Evolutionary conservation across 164 flowering plant genomes (phyloP).

Genomic region (Kalanchoe fedtschenkoi): DNA sequence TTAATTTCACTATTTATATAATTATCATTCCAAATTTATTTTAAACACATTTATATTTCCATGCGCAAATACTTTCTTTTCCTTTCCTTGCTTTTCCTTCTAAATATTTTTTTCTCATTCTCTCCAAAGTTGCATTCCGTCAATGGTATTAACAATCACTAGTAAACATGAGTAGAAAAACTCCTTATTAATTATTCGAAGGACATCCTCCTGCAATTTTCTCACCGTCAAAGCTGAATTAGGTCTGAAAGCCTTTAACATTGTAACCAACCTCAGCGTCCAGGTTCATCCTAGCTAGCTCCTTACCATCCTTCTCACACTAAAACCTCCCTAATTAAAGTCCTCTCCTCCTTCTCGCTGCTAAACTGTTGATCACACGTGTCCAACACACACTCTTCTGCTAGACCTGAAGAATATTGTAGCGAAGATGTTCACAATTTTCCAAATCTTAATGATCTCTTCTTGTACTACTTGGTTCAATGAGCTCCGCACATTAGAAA

Average conservation of each 20-base stretch:
- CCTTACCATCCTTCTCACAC: conserved; percentile 92
- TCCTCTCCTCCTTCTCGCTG: conserved; percentile 70
- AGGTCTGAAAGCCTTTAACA: conserved; percentile 65
- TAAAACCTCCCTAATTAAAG: conserved; percentile 85
- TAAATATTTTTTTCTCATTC: too few species aligned
- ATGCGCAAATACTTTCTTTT: too few species aligned
- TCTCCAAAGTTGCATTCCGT: too few species aligned
- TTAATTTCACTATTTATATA: too few species aligned
- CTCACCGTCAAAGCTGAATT: conserved; percentile 79
- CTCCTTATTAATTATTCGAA: conserved; percentile 76
- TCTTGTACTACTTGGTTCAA: background rate
- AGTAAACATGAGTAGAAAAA: conserved; percentile 85
- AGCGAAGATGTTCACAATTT: background rate
- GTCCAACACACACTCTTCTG: background rate
- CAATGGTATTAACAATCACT: conserved; percentile 84
- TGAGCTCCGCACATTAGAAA: background rate
- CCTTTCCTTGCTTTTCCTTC: too few species aligned
- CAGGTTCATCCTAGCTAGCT: conserved; percentile 85
- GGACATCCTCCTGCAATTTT: conserved; percentile 95
- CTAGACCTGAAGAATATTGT: background rate
- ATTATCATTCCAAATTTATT: too few species aligned
- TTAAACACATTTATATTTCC: too few species aligned
- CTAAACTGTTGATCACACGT: conserved; percentile 5
- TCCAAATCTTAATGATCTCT: background rate
- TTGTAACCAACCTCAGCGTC: conserved; percentile 61